Percentiles rank a stretch among this genome's conserved stretches.
These are phyloP conservation scores for Malania oleifera DNA, from an alignment of 164 flowering plant genomes.

Conservation along the genomic window DNA sequence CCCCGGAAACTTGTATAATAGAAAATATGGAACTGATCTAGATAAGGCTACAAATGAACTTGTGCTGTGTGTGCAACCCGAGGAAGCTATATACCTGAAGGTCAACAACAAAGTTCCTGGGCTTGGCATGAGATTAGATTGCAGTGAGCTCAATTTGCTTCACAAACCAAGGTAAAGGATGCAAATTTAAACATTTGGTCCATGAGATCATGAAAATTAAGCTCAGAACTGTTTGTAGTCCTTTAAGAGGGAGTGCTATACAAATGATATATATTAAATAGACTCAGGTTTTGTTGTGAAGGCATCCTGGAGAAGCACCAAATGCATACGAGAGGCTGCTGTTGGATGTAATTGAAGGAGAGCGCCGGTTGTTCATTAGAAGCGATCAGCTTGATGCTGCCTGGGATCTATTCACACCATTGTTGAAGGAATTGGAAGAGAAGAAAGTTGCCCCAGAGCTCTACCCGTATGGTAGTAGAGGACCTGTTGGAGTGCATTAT, in stretches of 20 bases:
- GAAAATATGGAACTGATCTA: conserved; percentile 54
- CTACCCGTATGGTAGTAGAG: conserved; percentile 78
- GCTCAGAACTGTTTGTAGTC: no score
- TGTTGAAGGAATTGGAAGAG: conserved; percentile 70
- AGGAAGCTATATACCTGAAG: conserved; percentile 77
- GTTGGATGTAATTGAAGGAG: conserved; percentile 85
- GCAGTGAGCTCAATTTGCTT: conserved; percentile 71
- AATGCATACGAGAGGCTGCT: conserved; percentile 87
- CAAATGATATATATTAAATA: no score
- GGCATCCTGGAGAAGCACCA: conserved; percentile 71
- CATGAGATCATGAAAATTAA: no score
- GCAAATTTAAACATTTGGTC: background rate
- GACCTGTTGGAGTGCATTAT: conserved; percentile 82
- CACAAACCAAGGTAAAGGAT: conserved; percentile 50
- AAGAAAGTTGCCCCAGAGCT: conserved; percentile 71
- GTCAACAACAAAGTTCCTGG: conserved; percentile 90
- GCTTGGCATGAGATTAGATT: conserved; percentile 74
- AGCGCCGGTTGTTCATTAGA: conserved; percentile 71
- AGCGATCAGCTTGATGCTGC: conserved; percentile 96
- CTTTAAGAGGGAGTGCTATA: no score
- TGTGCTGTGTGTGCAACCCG: conserved; percentile 75
- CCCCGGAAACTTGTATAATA: conserved; percentile 76
- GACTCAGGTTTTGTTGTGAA: conserved; percentile 13
- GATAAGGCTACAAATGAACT: conserved; percentile 84
- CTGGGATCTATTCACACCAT: conserved; percentile 79